Base-by-base conservation (phyloP, 257 asterid species). In the Solanum infundibuliforme region DNA sequence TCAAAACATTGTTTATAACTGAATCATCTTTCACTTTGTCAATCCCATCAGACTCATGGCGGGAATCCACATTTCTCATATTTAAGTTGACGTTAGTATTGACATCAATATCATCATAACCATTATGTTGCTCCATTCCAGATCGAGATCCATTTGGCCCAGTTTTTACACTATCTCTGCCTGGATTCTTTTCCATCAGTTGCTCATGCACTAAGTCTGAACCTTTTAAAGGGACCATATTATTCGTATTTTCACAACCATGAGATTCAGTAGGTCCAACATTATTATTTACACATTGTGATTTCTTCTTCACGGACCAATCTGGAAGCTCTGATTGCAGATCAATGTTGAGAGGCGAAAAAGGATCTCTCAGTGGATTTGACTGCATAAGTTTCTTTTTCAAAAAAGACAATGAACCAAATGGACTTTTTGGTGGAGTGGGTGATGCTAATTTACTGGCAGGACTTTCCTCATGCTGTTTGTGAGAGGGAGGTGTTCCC, bases 401-500 rank as follows among this genome's bases (percentile, higher is more conserved):
- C 88, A 94, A 90, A 72, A 88, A 88, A 83, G 95, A 90, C 58
- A 93, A 27, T 87, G 97, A 93, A 90, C 91, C 93, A 90, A 90
- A 90, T 83, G 95, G 94, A 86, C 92, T 93, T 91, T 90, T 93
- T 31, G 98, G 94, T 88, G 98, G 94, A 89, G 97, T 92, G 84
- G 95, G 95, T 76, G 95, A 94, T 48, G 93, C 90, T 85, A 74
- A 88, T 71, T 75, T 83, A 88, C 79, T 87, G 58, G 74, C 71
- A 79, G 91, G 89, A 87, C 87, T 87, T 79, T 83, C 89, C 74
- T 79, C 89, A 81, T 31, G 89, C 27, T 82, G 89, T 87, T 89
- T 90, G 66, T 77, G 88, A 77, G 87, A 89, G 38, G 35, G 32
- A 39, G 86, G 79, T 73, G 91, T 84, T 87, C 90, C 90, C 73